Evolutionary conservation across 225 moss, liverwort and hornwort genomes (phyloP).

Genomic region (Asterella californica): DNA sequence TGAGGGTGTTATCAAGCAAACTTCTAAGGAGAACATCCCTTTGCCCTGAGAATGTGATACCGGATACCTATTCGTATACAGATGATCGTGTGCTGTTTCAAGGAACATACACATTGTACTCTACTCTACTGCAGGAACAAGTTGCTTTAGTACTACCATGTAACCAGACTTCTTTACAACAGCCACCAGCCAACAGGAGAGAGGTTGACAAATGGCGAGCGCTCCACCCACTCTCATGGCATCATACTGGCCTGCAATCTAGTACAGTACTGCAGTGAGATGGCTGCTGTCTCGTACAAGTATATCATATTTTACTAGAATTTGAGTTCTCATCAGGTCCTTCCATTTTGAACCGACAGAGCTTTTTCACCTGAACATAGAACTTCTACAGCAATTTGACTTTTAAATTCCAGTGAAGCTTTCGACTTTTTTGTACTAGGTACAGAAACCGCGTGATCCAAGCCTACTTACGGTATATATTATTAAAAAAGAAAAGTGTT

Average conservation of each 20-base stretch:
- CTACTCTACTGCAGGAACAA: too few relatives aligned
- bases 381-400: background rate
- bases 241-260: background rate
- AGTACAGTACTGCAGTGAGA: background rate
- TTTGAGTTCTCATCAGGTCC: background rate
- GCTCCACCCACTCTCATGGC: background rate
- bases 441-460: constrained; percentile 1
- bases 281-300: background rate
- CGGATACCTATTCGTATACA: too few relatives aligned
- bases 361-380: constrained; percentile 1
- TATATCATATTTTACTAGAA: background rate
- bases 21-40: too few relatives aligned
- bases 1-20: too few relatives aligned
- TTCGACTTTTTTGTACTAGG: background rate
- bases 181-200: background rate
- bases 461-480: background rate
- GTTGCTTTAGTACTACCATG: too few relatives aligned
- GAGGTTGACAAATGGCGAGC: background rate
- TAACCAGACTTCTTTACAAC: background rate
- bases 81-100: too few relatives aligned
- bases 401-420: background rate
- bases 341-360: background rate
- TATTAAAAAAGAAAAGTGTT: background rate
- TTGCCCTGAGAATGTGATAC: too few relatives aligned
- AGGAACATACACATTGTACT: too few relatives aligned